Percentiles rank a stretch among this genome's conserved stretches.
These are phyloP conservation scores for Coemansia sp. DNA, from an alignment of 192 early-diverging fungal genomes.

Conservation along the genomic window DNA sequence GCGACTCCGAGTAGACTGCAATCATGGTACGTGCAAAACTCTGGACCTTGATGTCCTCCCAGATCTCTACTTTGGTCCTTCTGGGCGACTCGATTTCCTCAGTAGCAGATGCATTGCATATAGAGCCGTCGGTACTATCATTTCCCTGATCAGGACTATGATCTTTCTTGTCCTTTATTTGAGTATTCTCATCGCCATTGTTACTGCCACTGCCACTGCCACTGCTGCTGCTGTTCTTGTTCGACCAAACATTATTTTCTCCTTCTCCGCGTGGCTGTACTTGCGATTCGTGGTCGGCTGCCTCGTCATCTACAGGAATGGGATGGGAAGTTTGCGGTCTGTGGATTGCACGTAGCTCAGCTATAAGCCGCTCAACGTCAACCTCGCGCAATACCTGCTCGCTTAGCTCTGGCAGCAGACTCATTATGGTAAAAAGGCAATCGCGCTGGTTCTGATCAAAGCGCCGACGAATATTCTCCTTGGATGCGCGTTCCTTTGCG, in stretches of 20 bases:
- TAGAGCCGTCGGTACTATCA: not conserved
- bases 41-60: constrained; percentile 87
- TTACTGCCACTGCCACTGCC: not conserved
- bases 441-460: constrained; percentile 96
- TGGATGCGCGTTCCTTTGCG: constrained; percentile 61
- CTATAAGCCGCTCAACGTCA: constrained; percentile 71
- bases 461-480: constrained; percentile 74
- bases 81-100: constrained; percentile 9
- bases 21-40: constrained; percentile 89
- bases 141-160: not conserved
- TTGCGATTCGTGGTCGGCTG: not conserved
- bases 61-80: constrained; percentile 71
- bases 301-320: not conserved
- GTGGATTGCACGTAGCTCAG: constrained; percentile 52
- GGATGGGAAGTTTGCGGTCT: constrained; percentile 4
- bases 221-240: not conserved
- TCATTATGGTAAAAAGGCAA: constrained; percentile 82
- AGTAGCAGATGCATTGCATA: not conserved
- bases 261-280: not conserved
- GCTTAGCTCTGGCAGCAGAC: constrained; percentile 77
- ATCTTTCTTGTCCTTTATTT: not conserved
- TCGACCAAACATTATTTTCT: constrained; percentile 21
- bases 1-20: constrained; percentile 81
- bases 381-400: constrained; percentile 76
- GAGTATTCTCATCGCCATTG: not conserved